A percentile compares a stretch with the other conserved stretches of the same genome.
These are phyloP conservation scores for Fusarium torreyae DNA, from an alignment of 2,329 filamentous ascomycete genomes.

Conservation along the genomic window DNA sequence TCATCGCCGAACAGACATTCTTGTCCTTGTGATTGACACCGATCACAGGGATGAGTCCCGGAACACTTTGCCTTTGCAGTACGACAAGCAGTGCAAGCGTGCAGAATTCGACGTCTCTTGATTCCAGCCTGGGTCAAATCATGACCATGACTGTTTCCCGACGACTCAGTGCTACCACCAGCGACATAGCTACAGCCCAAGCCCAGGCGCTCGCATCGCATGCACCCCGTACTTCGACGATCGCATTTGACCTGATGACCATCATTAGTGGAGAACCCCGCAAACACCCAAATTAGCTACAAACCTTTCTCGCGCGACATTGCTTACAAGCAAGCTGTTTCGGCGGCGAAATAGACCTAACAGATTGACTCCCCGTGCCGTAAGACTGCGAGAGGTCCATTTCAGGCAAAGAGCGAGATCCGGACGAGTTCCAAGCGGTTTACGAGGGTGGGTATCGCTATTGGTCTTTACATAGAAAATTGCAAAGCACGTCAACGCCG, in stretches of 20 bases:
- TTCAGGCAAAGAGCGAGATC: slow-evolving; percentile 30
- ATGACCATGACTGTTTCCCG: background rate
- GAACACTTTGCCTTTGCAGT: slow-evolving; percentile 56
- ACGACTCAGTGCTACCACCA: too few relatives aligned
- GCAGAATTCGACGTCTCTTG: slow-evolving; percentile 44
- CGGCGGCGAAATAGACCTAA: slow-evolving; percentile 5
- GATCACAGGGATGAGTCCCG: slow-evolving; percentile 51
- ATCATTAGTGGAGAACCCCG: slow-evolving; percentile 20
- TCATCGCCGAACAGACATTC: slow-evolving; percentile 22
- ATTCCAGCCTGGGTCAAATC: slow-evolving; percentile 50
- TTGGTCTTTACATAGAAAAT: slow-evolving; percentile 3
- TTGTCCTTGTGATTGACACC: slow-evolving; percentile 47
- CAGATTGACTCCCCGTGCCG: background rate
- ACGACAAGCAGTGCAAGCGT: slow-evolving; percentile 55
- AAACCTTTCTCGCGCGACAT: slow-evolving; percentile 48
- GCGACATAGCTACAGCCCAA: slow-evolving; percentile 34
- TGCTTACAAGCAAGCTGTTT: slow-evolving; percentile 42
- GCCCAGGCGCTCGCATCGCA: slow-evolving; percentile 39
- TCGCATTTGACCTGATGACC: slow-evolving; percentile 48
- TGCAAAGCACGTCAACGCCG: slow-evolving; percentile 33
- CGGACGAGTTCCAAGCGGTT: slow-evolving; percentile 13
- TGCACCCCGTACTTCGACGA: slow-evolving; percentile 33
- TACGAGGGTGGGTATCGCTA: background rate
- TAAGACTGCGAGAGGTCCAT: slow-evolving; percentile 9
- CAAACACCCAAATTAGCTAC: background rate